Evolutionary conservation across 169 alveolate genomes (phyloP).

Genomic region (Blepharisma undulans): DNA sequence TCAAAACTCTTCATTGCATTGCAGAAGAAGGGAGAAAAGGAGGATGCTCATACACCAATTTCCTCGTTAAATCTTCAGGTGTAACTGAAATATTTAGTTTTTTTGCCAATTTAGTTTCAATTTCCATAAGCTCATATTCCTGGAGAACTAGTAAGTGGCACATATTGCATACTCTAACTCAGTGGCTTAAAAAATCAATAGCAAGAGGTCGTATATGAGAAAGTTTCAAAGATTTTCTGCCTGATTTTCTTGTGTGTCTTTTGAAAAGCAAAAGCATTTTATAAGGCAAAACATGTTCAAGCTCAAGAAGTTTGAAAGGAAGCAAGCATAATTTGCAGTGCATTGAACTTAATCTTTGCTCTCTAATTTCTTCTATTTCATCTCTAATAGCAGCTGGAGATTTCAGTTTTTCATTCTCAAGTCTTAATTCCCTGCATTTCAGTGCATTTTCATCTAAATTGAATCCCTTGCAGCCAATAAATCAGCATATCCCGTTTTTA

Average conservation of each 20-base stretch:
- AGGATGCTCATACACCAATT: not conserved
- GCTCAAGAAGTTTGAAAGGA: not conserved
- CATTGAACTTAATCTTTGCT: conserved; percentile 16
- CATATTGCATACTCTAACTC: not conserved
- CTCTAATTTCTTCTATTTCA: not conserved
- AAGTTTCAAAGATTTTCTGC: conserved; percentile 4
- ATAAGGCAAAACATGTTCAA: not conserved
- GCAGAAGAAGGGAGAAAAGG: not conserved
- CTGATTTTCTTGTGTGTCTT: conserved; percentile 7
- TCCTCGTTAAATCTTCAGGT: not conserved
- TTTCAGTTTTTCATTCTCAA: not conserved
- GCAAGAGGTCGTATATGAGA: not conserved
- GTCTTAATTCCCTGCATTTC: not conserved
- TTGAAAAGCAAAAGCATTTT: conserved; percentile 23
- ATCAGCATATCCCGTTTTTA: not conserved
- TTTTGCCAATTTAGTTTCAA: not conserved
- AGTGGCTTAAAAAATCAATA: conserved; percentile 2
- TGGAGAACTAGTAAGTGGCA: not conserved
- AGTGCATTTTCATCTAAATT: not conserved
- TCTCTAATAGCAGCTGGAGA: not conserved
- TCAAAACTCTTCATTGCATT: conserved; percentile 7
- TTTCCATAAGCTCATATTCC: conserved; percentile 6
- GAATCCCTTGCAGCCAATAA: not conserved
- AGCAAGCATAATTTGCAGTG: conserved; percentile 14
- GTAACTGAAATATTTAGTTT: not conserved